Evolutionary conservation across 768 basidiomycete species (phyloP), one percentile per base, ranked within the genome.

Genomic region (Cyclocybe aegerita): DNA sequence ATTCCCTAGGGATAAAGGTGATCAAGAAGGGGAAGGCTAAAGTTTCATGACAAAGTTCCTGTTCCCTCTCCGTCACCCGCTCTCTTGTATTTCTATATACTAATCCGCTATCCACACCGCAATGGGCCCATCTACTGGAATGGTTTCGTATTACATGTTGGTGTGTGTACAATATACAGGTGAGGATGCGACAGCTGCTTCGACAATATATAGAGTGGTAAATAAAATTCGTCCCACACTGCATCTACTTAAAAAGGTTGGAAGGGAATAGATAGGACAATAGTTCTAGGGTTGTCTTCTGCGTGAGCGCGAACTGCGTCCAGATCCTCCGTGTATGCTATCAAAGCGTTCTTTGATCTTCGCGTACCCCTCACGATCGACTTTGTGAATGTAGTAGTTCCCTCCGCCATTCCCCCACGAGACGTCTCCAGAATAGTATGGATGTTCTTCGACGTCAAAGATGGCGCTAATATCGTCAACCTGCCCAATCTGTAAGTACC

Each of bases 401-500:
- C 90, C 90, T 0, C 82, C 80, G 34, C 73, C 76, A 50, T 80
- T 82, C 9, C 82, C 88, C 91, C 91, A 93, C 4, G 90, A 92
- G 33, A 93, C 90, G 48, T 82, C 81, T 14, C 88, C 90, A 3
- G 84, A 81, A 48, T 76, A 77, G 62, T 89, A 93, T 9, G 74
- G 69, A 23, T 76, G 75, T 63, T 87, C 85, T 33, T 78, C 79
- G 7, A 90, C 86, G 44, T 88, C 83, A 64, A 95, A 88, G 49
- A 94, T 93, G 7, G 88, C 81, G 50, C 83, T 82, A 45, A 93
- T 89, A 53, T 90, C 88, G 62, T 88, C 82, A 38, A 86, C 78
- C 86, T 89, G 56, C 33, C 14, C 30, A 38, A 14, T 11, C 17
- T 41, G 34, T 55, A 10, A 61, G 46, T 12, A 31, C 23, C 31